Base-by-base conservation (phyloP, 1,139 yeast genomes). In the Magnusiomyces clavatus region DNA sequence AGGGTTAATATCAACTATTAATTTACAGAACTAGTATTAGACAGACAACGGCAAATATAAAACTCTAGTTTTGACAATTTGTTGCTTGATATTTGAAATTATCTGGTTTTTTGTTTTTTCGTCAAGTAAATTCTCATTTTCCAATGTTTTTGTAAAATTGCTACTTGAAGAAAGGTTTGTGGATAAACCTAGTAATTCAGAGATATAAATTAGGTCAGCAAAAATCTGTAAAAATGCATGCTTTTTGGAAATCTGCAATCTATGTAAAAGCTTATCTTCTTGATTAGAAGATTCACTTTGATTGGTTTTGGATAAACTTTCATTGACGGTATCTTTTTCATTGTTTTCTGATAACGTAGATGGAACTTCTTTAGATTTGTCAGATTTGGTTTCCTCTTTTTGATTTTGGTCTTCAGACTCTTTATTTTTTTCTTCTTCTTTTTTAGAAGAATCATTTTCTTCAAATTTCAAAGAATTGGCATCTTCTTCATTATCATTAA, bases 1-100 rank as follows among this genome's bases (percentile, higher is more conserved):
- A n/a, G 6, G 39, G 16, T 14, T 13, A 37, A 13, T 37, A n/a
- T 37, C 16, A 37, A n/a, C 16, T 37, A 37, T 37, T 37, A n/a
- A 13, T 37, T 37, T 37, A 39, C 19, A 13, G 8, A 39, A 14
- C 6, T 39, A 3, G 4, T 20, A 14, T 43, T 40, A 53, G 13
- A 48, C 35, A 20, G 53, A 51, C 14, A 53, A 38, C 14, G 56
- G 56, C 16, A 50, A 42, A 44, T 53, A 53, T 20, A 53, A 20
- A 8, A 53, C 35, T 12, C 53, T 43, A 10, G 53, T 53, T 6
- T 51, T 35, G 3, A 29, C 6, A 13, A 44, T 39, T 11, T 14
- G n/a, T 16, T 34, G 40, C 8, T 17, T 41, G 3, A 41, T 41
- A 24, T 24, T 24, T 5, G 31, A 5, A 24, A 24, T 24, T 5